Base-by-base conservation (phyloP, 1,284 basidiomycete genomes). In the Laetiporus sulphureus region DNA sequence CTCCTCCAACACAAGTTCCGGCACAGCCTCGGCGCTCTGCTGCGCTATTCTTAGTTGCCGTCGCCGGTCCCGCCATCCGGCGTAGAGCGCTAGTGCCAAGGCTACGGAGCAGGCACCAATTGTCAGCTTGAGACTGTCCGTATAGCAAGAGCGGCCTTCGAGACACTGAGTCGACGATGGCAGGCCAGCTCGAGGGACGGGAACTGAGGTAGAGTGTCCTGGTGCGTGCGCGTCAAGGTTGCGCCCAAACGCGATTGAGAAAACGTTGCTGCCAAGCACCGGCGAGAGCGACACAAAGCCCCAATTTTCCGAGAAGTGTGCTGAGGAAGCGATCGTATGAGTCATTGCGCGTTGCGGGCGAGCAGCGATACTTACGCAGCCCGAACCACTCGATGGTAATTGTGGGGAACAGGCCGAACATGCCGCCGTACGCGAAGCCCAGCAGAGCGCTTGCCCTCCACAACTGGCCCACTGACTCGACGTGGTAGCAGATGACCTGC, bases 331-430 rank as follows among this genome's bases (percentile, higher is more conserved):
- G 38, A 7, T n/a, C 20, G 38, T 8, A 31, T 24, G 18, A 24
- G 32, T 8, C 29, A 22, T 34, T 19, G 35, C 10, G 30, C 11
- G 43, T 45, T 23, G 32, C 23, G 43, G 29, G 15, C 7, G 29
- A 36, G 19, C 24, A 29, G 10, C 20, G 35, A 40, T 40, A 37
- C 75, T 52, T 48, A 78, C 82, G 65, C 58, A 91, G 68, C 5
- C 91, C 91, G 52, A 93, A 94, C 85, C 86, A 91, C 53, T 93
- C 91, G 20, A 93, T 75, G 23, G 77, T 71, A 20, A 93, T 71
- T 24, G 83, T 83, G 0, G 91, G 89, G 53, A 77, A 72, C 12
- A 87, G 65, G 4, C 88, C 88, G 54, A 91, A 93, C 41, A 88
- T 65, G 21, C 77, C 75, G 2, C 91, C 91, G 51, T 94, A 90